A percentile compares a stretch with the other conserved stretches of the same genome.
Conservation (phyloP, 2,329 filamentous ascomycete species). For the Aspergillus texensis region DNA sequence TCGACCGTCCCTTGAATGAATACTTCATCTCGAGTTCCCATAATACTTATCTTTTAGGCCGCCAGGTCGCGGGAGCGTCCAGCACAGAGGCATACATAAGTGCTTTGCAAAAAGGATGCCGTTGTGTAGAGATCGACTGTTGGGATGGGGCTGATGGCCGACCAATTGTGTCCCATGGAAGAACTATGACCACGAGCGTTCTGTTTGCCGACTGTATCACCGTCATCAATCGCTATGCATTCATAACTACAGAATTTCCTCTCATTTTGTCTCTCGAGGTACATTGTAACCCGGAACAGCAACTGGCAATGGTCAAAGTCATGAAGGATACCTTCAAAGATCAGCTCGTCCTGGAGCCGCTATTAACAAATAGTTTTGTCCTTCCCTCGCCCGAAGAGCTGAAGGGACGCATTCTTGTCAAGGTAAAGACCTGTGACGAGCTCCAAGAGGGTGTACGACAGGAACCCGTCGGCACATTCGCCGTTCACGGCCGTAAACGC, state of each 20-base stretch:
- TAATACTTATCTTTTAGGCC: conserved; percentile 93
- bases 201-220: conserved; percentile 89
- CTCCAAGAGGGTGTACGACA: conserved; percentile 49
- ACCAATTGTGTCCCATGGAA: conserved; percentile 88
- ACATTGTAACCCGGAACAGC: conserved; percentile 82
- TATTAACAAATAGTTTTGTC: conserved; percentile 67
- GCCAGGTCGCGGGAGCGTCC: conserved; percentile 85
- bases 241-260: conserved; percentile 81
- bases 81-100: conserved; percentile 95
- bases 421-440: conserved; percentile 81
- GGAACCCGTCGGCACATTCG: conserved; percentile 44
- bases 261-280: conserved; percentile 95
- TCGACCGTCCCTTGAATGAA: conserved; percentile 88
- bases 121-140: conserved; percentile 96
- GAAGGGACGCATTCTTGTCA: conserved; percentile 82
- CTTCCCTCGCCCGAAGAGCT: conserved; percentile 87
- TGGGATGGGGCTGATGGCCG: conserved; percentile 91
- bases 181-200: conserved; percentile 84
- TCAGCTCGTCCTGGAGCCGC: conserved; percentile 74
- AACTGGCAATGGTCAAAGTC: conserved; percentile 83
- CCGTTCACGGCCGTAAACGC: conserved; percentile 50
- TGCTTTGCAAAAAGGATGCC: conserved; percentile 83
- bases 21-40: conserved; percentile 99
- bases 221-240: conserved; percentile 93
- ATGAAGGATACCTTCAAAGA: conserved; percentile 83